These are phyloP conservation scores for Thalassiosira livingstoniorum DNA, from an alignment of 352 stramenopile species.

Conservation along the genomic window DNA sequence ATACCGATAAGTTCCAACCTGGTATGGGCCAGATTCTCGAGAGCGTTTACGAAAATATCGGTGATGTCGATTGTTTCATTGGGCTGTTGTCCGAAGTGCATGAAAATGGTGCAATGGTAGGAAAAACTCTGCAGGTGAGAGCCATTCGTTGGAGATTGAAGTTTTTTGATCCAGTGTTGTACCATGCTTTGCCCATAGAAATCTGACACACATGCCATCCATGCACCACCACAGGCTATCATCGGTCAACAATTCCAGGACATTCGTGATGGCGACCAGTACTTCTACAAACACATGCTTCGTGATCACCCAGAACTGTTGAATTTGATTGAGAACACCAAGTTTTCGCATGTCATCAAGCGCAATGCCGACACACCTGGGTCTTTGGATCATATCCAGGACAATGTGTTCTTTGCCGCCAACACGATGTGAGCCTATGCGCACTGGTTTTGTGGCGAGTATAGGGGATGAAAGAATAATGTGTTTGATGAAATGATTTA, in stretches of 20 bases:
- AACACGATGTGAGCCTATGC: too few relatives aligned
- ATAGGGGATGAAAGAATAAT: too few relatives aligned
- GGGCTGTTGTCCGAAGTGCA: conserved; percentile 49
- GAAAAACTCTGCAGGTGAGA: conserved; percentile 44
- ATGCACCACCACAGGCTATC: conserved; percentile 8
- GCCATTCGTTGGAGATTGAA: too few relatives aligned
- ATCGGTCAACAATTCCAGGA: conserved; percentile 48
- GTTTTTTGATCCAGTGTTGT: too few relatives aligned
- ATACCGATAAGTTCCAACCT: conserved; percentile 26
- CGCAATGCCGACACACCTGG: conserved; percentile 43
- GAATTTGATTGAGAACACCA: conserved; percentile 36
- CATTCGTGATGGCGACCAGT: conserved; percentile 50
- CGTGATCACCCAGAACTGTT: conserved; percentile 15
- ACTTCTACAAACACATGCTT: conserved; percentile 52
- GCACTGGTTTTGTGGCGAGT: too few relatives aligned
- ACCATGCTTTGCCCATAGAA: too few relatives aligned
- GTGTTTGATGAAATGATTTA: too few relatives aligned
- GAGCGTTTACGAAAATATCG: conserved; percentile 41
- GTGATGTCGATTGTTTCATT: conserved; percentile 54
- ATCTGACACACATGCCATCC: too few relatives aligned
- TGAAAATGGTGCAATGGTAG: conserved; percentile 38
- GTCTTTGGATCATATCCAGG: conserved; percentile 41
- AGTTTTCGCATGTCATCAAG: conserved; percentile 43
- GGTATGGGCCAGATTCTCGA: conserved; percentile 30
- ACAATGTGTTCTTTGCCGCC: conserved; percentile 44